Evolutionary conservation across 2,329 filamentous ascomycete species (phyloP), one percentile per base, ranked within the genome.

Genomic region (Penicillium sp.): DNA sequence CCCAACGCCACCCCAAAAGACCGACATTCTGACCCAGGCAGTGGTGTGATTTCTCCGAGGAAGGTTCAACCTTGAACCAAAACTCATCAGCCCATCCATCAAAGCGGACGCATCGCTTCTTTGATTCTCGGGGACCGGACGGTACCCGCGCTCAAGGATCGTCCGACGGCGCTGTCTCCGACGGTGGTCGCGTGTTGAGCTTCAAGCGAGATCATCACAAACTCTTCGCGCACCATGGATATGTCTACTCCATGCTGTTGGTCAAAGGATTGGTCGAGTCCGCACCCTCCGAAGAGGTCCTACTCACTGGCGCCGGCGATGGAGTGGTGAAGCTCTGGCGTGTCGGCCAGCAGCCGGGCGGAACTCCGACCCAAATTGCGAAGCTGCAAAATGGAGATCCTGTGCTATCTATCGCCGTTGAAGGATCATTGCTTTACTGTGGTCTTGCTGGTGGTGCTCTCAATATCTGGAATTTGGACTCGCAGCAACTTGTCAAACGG

Each of bases 381-480:
- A 79, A 78, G 31, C 72, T 89, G 2, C 82, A 86, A 56, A 86
- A 87, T 61, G 82, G 81, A n/a, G 83, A 84, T 54, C 81, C 83
- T 2, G 83, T 89, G 2, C 78, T 97, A 55, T 94, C 91, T 0
- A 81, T 99, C 49, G 88, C 90, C 5, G 83, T 96, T 2, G 92
- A 97, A 58, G 92, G 91, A 0, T 92, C 92, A 0, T 95, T 99
- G 61, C 81, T 99, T 4, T 99, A 97, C 69, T 91, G 90, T 55
- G 94, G 94, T 44, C 89, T 95, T 63, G 83, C 92, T 1, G 87
- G 90, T 38, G 95, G 94, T 21, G 84, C 96, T 47, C 86, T 99
- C 56, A 93, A 97, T 70, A 85, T 99, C 10, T 99, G 95, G 93
- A 95, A 99, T 70, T 81, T 99, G 13, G 93, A 97, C 69, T 97